Conservation (phyloP, 2,329 filamentous ascomycete species). For the Sporothrix brunneoviolacea region DNA sequence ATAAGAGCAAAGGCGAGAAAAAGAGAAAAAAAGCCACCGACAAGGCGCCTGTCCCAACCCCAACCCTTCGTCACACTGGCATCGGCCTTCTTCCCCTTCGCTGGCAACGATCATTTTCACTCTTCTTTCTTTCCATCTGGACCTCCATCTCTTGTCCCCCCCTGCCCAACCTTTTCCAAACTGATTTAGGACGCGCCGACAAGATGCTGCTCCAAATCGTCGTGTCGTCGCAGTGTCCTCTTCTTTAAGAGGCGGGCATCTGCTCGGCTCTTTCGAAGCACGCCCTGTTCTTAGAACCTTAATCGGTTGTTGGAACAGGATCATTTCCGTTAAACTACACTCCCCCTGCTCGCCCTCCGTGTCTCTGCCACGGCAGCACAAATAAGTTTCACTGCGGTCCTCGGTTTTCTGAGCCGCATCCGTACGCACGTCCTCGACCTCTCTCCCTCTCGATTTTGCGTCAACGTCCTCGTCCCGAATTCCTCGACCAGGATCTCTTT, state of each 20-base stretch:
- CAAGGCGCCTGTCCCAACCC: no score
- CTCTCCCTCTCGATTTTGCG: no score
- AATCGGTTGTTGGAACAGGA: not conserved
- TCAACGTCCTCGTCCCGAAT: no score
- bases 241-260: constrained; percentile 13
- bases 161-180: not conserved
- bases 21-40: not conserved
- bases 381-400: no score
- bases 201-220: constrained; percentile 14
- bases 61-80: not conserved
- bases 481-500: no score
- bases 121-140: not conserved
- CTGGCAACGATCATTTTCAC: not conserved
- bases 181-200: constrained; percentile 5
- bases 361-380: no score
- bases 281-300: not conserved
- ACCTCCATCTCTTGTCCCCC: not conserved
- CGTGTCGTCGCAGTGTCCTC: constrained; percentile 12
- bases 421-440: no score
- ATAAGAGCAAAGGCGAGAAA: not conserved
- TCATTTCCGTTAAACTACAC: not conserved
- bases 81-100: not conserved
- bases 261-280: constrained; percentile 8
- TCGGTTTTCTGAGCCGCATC: no score
- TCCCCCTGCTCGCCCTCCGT: not conserved